These are phyloP conservation scores for Cryptosporidium felis DNA, from an alignment of 169 alveolate species.

Conservation along the genomic window DNA sequence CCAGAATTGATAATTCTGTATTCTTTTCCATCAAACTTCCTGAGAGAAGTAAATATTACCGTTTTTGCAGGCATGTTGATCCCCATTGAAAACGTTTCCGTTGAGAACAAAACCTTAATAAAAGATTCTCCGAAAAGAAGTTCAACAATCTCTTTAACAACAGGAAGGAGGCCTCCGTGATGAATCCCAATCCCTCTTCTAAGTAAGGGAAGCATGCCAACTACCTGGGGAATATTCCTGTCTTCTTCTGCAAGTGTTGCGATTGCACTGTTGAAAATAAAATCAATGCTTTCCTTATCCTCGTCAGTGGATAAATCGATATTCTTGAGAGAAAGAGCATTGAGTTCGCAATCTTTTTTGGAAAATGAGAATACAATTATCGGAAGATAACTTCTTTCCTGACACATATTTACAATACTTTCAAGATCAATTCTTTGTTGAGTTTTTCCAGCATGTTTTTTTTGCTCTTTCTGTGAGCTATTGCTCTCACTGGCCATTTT, in stretches of 20 bases:
- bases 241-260: constrained; percentile 96
- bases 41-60: constrained; percentile 94
- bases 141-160: constrained; percentile 96
- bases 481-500: constrained; percentile 26
- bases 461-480: constrained; percentile 66
- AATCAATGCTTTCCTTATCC: constrained; percentile 91
- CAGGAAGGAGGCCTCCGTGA: constrained; percentile 98
- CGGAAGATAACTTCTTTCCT: constrained; percentile 91
- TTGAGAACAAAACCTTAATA: constrained; percentile 93
- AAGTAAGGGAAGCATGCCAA: constrained; percentile 89
- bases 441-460: constrained; percentile 15
- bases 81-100: constrained; percentile 98
- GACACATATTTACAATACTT: constrained; percentile 92
- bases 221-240: constrained; percentile 90
- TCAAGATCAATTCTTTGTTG: constrained; percentile 86
- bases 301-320: constrained; percentile 83
- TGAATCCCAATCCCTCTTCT: constrained; percentile 96
- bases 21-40: constrained; percentile 94
- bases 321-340: constrained; percentile 90
- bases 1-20: constrained; percentile 93
- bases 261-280: constrained; percentile 94
- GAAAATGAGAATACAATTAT: constrained; percentile 96
- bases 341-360: constrained; percentile 95
- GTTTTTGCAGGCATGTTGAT: constrained; percentile 99
- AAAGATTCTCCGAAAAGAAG: constrained; percentile 95